These are phyloP conservation scores for Polyporus arcularius DNA, from an alignment of 768 basidiomycete species.

Conservation along the genomic window DNA sequence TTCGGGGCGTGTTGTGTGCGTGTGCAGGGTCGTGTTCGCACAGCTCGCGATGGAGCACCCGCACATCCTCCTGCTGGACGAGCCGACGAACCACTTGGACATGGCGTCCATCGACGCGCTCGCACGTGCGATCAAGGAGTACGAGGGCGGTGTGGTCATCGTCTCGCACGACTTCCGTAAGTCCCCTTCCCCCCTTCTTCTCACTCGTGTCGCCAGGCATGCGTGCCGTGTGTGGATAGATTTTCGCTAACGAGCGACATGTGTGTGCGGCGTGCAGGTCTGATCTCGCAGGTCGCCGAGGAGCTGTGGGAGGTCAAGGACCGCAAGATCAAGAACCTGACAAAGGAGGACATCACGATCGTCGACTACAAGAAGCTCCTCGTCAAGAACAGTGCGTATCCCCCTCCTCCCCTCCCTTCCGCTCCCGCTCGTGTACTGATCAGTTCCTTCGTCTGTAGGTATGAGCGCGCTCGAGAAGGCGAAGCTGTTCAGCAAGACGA, in stretches of 20 bases:
- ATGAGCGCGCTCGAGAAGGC: conserved; percentile 89
- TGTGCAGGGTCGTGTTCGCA: conserved; percentile 81
- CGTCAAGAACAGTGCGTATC: conserved; percentile 75
- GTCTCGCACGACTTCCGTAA: conserved; percentile 99
- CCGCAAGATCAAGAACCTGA: conserved; percentile 89
- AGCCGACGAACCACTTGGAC: conserved; percentile 97
- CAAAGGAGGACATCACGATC: conserved; percentile 89
- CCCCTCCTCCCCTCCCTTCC: too few species aligned
- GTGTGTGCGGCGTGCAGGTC: conserved; percentile 46
- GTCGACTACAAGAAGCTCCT: conserved; percentile 91
- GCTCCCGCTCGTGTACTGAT: neutral
- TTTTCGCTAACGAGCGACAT: neutral
- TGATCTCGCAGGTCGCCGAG: conserved; percentile 97
- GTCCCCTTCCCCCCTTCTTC: conserved; percentile 32
- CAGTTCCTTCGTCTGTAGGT: conserved; percentile 56
- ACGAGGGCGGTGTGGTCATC: conserved; percentile 97
- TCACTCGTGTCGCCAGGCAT: neutral
- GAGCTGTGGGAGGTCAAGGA: conserved; percentile 99
- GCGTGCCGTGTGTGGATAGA: neutral
- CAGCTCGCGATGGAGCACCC: conserved; percentile 98
- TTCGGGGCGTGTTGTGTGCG: neutral
- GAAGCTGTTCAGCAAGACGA: conserved; percentile 86
- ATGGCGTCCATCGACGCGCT: conserved; percentile 98
- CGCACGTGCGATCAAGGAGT: conserved; percentile 93
- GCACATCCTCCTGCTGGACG: conserved; percentile 89